Evolutionary conservation across 1,139 yeast genomes (phyloP).

Genomic region (Zygosaccharomyces sapae): DNA sequence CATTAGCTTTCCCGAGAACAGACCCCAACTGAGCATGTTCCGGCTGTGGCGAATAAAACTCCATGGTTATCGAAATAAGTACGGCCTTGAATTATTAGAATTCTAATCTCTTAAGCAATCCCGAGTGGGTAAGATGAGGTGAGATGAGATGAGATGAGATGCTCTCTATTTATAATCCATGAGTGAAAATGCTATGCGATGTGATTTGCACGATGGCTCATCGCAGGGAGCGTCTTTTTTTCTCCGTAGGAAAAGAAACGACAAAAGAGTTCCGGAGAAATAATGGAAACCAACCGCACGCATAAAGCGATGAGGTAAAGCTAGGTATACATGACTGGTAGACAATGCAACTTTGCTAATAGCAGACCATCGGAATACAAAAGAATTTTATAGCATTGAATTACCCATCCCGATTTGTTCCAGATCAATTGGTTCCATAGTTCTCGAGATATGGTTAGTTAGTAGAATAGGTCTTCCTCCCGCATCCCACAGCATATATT

Average conservation of each 20-base stretch:
- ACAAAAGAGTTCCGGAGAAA: background rate
- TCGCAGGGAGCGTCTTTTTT: conserved; percentile 8
- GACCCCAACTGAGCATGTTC: conserved; percentile 30
- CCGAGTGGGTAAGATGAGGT: too few relatives aligned
- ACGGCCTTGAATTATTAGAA: background rate
- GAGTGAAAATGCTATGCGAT: conserved; percentile 1
- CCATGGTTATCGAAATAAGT: conserved; percentile 19
- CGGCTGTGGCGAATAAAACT: conserved; percentile 31
- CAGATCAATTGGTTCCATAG: background rate
- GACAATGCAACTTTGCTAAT: background rate
- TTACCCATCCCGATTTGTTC: background rate
- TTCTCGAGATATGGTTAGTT: background rate
- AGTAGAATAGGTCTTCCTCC: background rate
- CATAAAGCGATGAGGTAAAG: background rate
- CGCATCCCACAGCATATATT: background rate
- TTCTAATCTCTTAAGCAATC: background rate
- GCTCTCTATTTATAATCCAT: conserved; percentile 7
- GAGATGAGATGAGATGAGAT: conserved; percentile 1
- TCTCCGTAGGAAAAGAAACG: conserved; percentile 6
- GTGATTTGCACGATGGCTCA: conserved; percentile 9
- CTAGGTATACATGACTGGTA: background rate
- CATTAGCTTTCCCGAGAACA: conserved; percentile 4
- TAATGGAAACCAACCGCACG: conserved; percentile 6
- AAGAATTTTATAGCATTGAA: background rate
- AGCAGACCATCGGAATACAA: background rate